Evolutionary conservation across 1,284 basidiomycete genomes (phyloP).

Genomic region (Paramarasmius palmivorus): DNA sequence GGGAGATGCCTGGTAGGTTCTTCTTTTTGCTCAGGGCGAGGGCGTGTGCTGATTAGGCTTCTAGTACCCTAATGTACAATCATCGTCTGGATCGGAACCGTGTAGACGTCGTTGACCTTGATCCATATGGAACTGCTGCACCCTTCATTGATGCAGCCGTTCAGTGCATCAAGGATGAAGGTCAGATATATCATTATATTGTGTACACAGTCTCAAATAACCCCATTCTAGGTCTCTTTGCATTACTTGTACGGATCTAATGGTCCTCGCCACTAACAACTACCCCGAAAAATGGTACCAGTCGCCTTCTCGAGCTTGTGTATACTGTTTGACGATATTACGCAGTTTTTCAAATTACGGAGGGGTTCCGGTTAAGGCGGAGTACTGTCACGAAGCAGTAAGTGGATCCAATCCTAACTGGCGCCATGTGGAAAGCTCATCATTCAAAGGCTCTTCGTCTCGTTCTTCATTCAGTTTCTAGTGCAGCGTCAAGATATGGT

Average conservation of each 20-base stretch:
- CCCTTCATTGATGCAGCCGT: slow-evolving; percentile 98
- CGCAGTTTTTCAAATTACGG: slow-evolving; percentile 93
- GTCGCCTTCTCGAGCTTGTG: background rate
- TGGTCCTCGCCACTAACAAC: slow-evolving; percentile 91
- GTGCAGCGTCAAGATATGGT: slow-evolving; percentile 89
- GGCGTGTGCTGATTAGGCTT: slow-evolving; percentile 2
- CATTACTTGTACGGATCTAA: slow-evolving; percentile 95
- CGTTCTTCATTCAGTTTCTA: slow-evolving; percentile 84
- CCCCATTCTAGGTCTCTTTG: slow-evolving; percentile 74
- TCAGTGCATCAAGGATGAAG: slow-evolving; percentile 88
- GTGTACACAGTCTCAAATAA: slow-evolving; percentile 3
- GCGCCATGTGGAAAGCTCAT: slow-evolving; percentile 1
- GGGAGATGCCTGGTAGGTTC: slow-evolving; percentile 86
- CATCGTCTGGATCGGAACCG: slow-evolving; percentile 75
- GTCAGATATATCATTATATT: slow-evolving; percentile 39
- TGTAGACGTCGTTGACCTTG: slow-evolving; percentile 95
- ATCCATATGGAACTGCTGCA: slow-evolving; percentile 96
- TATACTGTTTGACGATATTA: background rate
- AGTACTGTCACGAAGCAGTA: slow-evolving; percentile 93
- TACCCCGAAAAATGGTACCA: slow-evolving; percentile 94
- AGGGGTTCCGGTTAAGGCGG: slow-evolving; percentile 87
- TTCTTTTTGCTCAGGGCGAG: background rate
- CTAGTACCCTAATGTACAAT: slow-evolving; percentile 87
- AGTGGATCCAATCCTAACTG: slow-evolving; percentile 24
- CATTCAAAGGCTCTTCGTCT: slow-evolving; percentile 77